Base-by-base conservation (phyloP, 1,284 basidiomycete genomes). In the Thecaphora thlaspeos region DNA sequence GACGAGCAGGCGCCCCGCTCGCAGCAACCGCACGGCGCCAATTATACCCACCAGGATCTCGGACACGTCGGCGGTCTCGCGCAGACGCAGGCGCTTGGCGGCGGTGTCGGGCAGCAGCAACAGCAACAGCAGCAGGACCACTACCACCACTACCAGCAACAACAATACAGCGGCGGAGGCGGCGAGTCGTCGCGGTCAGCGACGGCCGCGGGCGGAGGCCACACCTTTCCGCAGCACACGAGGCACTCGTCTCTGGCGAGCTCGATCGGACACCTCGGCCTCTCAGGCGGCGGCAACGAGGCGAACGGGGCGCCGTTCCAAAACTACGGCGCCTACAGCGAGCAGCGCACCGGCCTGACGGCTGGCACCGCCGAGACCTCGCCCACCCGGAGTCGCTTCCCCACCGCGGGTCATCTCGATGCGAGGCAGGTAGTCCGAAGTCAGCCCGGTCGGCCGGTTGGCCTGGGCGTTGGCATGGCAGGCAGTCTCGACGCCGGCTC, bases 1-100 rank as follows among this genome's bases (percentile, higher is more conserved):
- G 57, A 65, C 38, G 57, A 61, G 22, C 62, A 65, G 46, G 57
- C 62, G 2, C 62, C 62, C 32, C 62, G 62, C 12, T 65, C 57
- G 17, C 61, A 64, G 28, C 61, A 63, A 3, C 4, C 21, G 18
- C 17, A 37, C 43, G 55, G 54, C 36, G 53, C 51, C 49, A 63
- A 59, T 46, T 64, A 64, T 19, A 56, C 51, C n/a, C 61, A 63
- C 21, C 55, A 64, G 39, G 61, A 64, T n/a, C 53, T 56, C 19
- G 46, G 53, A 36, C 37, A 52, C 10, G 38, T 49, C 10, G 51
- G 53, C 8, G 49, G 52, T 9, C 30, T 60, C 21, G 53, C 61
- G 7, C 61, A 59, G 44, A 56, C 56, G 2, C 56, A 64, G 47
- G 61, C 56, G 5, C 46, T 64, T 4, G 56, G 61, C 18, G 53